phyloP scores from a whole-genome alignment of 1,284 basidiomycete species.

The Puccinia hordei region DNA sequence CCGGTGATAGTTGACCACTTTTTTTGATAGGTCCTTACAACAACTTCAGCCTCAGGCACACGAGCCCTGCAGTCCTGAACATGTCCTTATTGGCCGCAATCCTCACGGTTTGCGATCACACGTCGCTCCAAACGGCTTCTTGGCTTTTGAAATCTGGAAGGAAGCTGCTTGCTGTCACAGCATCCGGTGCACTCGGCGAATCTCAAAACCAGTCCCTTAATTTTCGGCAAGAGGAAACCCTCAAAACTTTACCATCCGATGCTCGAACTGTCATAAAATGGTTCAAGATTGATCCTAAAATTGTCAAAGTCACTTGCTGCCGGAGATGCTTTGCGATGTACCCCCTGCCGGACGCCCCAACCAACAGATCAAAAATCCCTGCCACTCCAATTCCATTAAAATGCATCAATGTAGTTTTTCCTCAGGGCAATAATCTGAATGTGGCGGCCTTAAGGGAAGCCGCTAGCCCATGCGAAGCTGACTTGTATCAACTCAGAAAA shows the following conservation, averaged over 20 bases:
- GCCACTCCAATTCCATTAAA: neutral
- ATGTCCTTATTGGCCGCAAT: slow-evolving; percentile 10
- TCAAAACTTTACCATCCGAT: neutral
- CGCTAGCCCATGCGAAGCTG: no score
- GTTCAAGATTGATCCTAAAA: no score
- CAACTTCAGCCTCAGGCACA: no score
- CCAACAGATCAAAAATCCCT: no score
- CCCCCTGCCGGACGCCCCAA: no score
- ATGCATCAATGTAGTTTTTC: slow-evolving; percentile 23
- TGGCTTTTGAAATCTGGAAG: slow-evolving; percentile 34
- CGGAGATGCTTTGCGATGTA: no score
- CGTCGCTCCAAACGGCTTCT: neutral
- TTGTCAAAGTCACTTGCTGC: no score
- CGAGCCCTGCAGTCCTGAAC: slow-evolving; percentile 8
- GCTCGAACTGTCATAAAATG: neutral
- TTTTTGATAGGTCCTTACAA: slow-evolving; percentile 20
- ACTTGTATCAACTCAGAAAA: no score
- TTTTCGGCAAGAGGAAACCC: neutral
- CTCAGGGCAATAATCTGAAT: no score
- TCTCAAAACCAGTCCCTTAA: neutral
- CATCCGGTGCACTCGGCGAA: neutral
- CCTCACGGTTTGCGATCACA: slow-evolving; percentile 13
- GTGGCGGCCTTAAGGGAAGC: no score
- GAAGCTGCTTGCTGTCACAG: no score
- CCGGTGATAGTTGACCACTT: no score